phyloP scores from a whole-genome alignment of 768 basidiomycete species.

The Serendipita sp. region DNA sequence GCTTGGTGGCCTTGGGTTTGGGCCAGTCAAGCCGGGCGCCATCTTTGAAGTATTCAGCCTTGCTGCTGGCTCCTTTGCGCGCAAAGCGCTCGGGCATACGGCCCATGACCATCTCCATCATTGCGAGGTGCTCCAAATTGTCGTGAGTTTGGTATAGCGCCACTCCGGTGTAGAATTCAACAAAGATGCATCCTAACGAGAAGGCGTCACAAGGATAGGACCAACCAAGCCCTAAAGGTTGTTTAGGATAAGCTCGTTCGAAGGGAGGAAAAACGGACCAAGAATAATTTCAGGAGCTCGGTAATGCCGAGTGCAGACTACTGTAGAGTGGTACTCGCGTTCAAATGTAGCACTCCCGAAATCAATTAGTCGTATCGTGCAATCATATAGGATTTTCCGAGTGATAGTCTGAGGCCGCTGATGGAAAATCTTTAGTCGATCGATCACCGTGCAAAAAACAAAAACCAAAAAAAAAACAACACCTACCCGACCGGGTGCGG shows the following conservation, averaged over 20 bases:
- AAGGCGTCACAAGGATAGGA: constrained; percentile 97
- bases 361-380: constrained; percentile 86
- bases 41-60: constrained; percentile 81
- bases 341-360: constrained; percentile 98
- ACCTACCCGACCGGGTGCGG: constrained; percentile 4
- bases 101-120: constrained; percentile 99
- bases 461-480: background rate
- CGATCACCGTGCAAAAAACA: background rate
- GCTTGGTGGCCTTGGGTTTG: constrained; percentile 67
- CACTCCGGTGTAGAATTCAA: constrained; percentile 94
- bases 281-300: constrained; percentile 98
- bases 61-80: constrained; percentile 55
- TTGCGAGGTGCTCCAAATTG: constrained; percentile 95
- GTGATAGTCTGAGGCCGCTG: constrained; percentile 2
- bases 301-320: constrained; percentile 95
- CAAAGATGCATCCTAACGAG: constrained; percentile 94
- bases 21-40: constrained; percentile 82
- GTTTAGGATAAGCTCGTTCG: background rate
- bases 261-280: constrained; percentile 37
- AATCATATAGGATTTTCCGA: constrained; percentile 5
- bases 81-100: constrained; percentile 86
- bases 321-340: constrained; percentile 93
- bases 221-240: constrained; percentile 74
- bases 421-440: background rate
- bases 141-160: constrained; percentile 99